Base-by-base conservation (phyloP, 78 protist genomes). In the Cavenderia fasciculata region DNA sequence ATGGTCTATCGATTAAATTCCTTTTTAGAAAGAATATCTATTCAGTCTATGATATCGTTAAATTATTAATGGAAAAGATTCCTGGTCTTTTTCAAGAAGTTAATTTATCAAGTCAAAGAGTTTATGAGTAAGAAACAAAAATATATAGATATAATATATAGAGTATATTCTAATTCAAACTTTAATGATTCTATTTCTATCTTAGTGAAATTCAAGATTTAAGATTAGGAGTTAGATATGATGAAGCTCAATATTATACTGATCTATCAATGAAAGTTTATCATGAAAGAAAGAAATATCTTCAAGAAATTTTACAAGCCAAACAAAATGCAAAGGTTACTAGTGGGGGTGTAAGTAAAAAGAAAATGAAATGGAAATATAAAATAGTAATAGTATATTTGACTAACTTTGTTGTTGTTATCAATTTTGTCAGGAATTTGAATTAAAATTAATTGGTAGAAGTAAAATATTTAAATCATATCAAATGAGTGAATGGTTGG, bases 391-490 rank as follows among this genome's bases (percentile, higher is more conserved):
- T 21, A 74, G 14, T 56, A 41, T 4, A 12, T 3, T 2, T n/a
- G 3, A 71, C 62, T 71, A 4, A 44, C 2, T 8, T 12, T 5
- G 14, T 72, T 8, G 33, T 16, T 72, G 21, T 36, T 3, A 25
- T 33, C 12, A 23, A 27, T 34, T 6, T 21, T 10, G 6, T 2
- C 25, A 52, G 68, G 5, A 27, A 29, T 82, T 82, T 33, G 90
- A 82, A 56, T 63, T 82, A 34, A 65, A 68, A 43, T 56, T 82
- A 54, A 52, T 82, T n/a, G 90, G 90, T n/a, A 38, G 68, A 56
- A 25, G 54, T 25, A 47, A 34, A 7, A 47, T 68, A 16, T 56
- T 36, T 23, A 34, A 54, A 82, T 52, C 49, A 25, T 41, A 33
- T 33, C 44, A 63, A 21, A 5, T 82, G 1, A 59, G 23, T n/a